These are phyloP conservation scores for Neurospora sp. DNA, from an alignment of 495 filamentous ascomycete genomes.

Conservation along the genomic window DNA sequence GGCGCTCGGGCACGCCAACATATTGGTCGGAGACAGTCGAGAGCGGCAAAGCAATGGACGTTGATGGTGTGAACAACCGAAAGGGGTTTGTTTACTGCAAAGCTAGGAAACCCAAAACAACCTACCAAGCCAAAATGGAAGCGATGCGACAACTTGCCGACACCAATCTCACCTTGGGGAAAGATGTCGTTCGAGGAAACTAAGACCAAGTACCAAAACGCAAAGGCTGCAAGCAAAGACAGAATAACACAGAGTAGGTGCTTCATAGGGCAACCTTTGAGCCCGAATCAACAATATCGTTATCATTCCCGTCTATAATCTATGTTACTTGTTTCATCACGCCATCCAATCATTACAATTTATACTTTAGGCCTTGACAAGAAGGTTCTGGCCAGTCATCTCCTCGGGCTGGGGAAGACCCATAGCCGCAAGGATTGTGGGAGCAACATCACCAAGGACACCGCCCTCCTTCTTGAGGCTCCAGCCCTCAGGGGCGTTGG, in stretches of 20 bases:
- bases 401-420: conserved; percentile 80
- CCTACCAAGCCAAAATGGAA: not conserved
- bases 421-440: conserved; percentile 84
- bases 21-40: not conserved
- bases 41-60: not conserved
- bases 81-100: not conserved
- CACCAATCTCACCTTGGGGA: not conserved
- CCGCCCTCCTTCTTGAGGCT: conserved; percentile 71
- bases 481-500: conserved; percentile 86
- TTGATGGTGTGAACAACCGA: not conserved
- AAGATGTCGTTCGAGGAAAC: not conserved
- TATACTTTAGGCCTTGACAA: conserved; percentile 55
- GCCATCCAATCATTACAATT: not conserved
- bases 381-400: conserved; percentile 79
- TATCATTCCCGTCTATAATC: conserved; percentile 7
- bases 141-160: not conserved
- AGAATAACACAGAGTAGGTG: not conserved
- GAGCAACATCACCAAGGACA: conserved; percentile 92
- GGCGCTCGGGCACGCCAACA: not conserved
- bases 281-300: not conserved
- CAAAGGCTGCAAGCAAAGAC: not conserved
- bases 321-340: conserved; percentile 4
- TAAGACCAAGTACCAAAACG: not conserved
- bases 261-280: not conserved
- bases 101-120: not conserved